A percentile compares a stretch with the other conserved stretches of the same genome.
Conservation (phyloP, 768 basidiomycete species). For the Phaffia tasmanica region DNA sequence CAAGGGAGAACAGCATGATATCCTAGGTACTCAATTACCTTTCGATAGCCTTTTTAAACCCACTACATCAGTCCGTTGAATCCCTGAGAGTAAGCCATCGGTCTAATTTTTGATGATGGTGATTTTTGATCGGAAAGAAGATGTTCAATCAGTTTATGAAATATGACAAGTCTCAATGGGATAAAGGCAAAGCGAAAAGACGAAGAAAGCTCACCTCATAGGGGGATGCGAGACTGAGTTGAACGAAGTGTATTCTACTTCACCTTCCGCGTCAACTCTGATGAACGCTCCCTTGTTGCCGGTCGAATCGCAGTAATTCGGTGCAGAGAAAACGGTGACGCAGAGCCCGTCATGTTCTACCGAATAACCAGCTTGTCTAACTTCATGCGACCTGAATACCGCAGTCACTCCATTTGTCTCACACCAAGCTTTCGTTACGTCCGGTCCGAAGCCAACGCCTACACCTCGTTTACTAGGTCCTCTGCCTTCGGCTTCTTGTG, state of each 20-base stretch:
- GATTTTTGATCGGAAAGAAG: neutral
- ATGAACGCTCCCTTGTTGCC: conserved; percentile 30
- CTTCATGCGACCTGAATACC: conserved; percentile 91
- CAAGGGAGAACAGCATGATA: too few relatives aligned
- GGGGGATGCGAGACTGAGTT: conserved; percentile 79
- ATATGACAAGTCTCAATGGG: neutral
- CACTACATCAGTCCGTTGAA: conserved; percentile 22
- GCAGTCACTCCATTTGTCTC: conserved; percentile 72
- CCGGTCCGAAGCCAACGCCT: conserved; percentile 85
- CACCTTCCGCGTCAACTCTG: conserved; percentile 45
- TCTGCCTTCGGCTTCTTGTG: conserved; percentile 73
- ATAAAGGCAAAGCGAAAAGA: neutral
- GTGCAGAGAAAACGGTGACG: conserved; percentile 79
- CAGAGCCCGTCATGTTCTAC: conserved; percentile 82
- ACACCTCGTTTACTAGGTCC: conserved; percentile 97
- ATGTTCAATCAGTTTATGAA: neutral
- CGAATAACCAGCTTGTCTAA: conserved; percentile 90
- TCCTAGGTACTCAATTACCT: too few relatives aligned
- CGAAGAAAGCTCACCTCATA: conserved; percentile 35
- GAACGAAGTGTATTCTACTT: conserved; percentile 57
- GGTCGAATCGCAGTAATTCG: conserved; percentile 42
- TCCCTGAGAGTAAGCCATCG: conserved; percentile 22
- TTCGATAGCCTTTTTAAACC: too few relatives aligned
- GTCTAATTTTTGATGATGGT: conserved; percentile 1
- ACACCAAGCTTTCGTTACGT: conserved; percentile 78